These are phyloP conservation scores for Cucurbita maxima DNA, from an alignment of 306 rosid species.

Conservation along the genomic window DNA sequence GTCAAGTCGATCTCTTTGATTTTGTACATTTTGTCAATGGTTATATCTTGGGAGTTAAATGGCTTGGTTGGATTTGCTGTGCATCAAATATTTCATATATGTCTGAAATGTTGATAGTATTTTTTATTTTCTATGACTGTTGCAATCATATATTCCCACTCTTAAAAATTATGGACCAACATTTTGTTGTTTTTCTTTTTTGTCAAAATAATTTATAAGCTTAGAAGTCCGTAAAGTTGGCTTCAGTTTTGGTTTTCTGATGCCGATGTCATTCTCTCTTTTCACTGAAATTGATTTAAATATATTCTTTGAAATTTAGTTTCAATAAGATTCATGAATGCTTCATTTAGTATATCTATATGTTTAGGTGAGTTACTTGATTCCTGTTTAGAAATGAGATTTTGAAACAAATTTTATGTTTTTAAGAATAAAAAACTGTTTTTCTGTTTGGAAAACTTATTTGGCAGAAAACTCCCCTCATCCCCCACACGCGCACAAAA, in stretches of 20 bases:
- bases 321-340: background rate
- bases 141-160: background rate
- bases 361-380: background rate
- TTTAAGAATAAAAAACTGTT: background rate
- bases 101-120: background rate
- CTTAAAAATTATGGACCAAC: background rate
- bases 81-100: background rate
- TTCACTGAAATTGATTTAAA: background rate
- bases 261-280: background rate
- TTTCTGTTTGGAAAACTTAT: too few relatives aligned
- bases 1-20: conserved; percentile 4
- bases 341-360: background rate
- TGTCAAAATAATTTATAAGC: background rate
- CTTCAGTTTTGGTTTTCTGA: background rate
- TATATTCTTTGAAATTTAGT: background rate
- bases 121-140: background rate
- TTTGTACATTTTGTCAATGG: background rate
- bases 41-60: background rate
- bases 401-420: background rate
- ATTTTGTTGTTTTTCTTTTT: background rate
- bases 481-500: too few relatives aligned
- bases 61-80: background rate
- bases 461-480: too few relatives aligned
- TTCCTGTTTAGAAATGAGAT: background rate
- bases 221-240: background rate